These are phyloP conservation scores for Discostella pseudostelligera DNA, from an alignment of 108 stramenopile species.

Conservation along the genomic window DNA sequence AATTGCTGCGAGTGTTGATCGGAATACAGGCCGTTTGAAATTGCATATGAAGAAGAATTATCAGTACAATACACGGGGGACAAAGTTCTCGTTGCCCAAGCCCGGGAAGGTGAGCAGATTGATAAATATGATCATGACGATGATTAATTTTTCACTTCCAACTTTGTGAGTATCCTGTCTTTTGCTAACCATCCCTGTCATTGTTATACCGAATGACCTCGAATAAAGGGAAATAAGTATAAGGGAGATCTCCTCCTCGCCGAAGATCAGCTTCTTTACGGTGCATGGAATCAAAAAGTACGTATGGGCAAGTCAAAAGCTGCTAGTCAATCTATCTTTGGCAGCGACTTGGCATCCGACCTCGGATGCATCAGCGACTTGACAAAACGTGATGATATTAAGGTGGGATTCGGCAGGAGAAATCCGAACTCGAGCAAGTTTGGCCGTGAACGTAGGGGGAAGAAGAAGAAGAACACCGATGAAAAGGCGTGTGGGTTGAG, in stretches of 20 bases:
- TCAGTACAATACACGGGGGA: slow-evolving; percentile 83
- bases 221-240: slow-evolving; percentile 56
- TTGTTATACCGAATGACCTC: slow-evolving; percentile 20
- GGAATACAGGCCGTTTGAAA: slow-evolving; percentile 80
- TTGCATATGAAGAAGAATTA: slow-evolving; percentile 87
- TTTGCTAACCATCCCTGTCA: background rate
- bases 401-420: slow-evolving; percentile 85
- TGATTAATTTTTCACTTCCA: background rate
- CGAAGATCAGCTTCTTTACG: slow-evolving; percentile 95
- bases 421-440: slow-evolving; percentile 88
- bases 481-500: slow-evolving; percentile 88
- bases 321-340: slow-evolving; percentile 78
- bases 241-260: slow-evolving; percentile 92
- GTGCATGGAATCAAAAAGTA: slow-evolving; percentile 96
- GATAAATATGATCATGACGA: slow-evolving; percentile 4
- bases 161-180: background rate
- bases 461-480: slow-evolving; percentile 78
- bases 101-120: slow-evolving; percentile 69
- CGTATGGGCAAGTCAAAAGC: slow-evolving; percentile 72
- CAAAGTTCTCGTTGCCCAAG: slow-evolving; percentile 92
- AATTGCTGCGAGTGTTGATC: slow-evolving; percentile 87
- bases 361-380: slow-evolving; percentile 79
- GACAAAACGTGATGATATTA: slow-evolving; percentile 67
- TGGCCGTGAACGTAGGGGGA: slow-evolving; percentile 93
- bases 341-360: slow-evolving; percentile 78